Evolutionary conservation across 2,329 filamentous ascomycete genomes (phyloP), one percentile per base, ranked within the genome.

Genomic region (Xylariomycetidae sp.): DNA sequence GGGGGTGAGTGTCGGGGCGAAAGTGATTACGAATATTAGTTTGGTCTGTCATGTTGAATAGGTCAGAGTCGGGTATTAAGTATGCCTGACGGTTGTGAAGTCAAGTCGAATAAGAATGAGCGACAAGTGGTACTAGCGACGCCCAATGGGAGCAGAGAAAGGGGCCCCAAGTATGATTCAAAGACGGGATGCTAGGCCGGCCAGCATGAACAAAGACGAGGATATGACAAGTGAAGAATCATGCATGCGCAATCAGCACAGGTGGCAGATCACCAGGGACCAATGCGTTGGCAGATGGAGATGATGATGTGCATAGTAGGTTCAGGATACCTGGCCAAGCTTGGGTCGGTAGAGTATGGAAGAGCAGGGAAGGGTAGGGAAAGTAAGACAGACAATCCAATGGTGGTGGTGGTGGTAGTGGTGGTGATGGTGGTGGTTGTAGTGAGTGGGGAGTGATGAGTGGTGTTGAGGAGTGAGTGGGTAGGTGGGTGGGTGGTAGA

Each of bases 31-130:
- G 39, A 33, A 28, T 30, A 27, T 28, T 44, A 33, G 37, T 45
- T 34, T 34, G 26, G 37, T 45, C 50, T 53, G 48, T 41, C 54
- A 57, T 57, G 42, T 34, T 46, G 41, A 37, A n/a, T 41, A 32
- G 25, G 44, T 56, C 54, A 54, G 51, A n/a, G n/a, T n/a, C n/a
- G n/a, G n/a, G 44, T 31, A 34, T 45, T 20, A 29, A 31, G 22
- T 15, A 25, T 33, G 27, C 40, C 40, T 41, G n/a, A 35, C 25
- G 36, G 36, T 34, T 17, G 40, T 26, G 22, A 23, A 31, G 25
- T 20, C 23, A 35, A 25, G 34, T 33, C 28, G 33, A 22, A 31
- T 25, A 25, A 27, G 23, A 37, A 18, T 12, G 16, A 33, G 30
- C 25, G 29, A 40, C 17, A 17, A 27, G 31, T 23, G 25, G 28